These are phyloP conservation scores for Suillus hirtellus DNA, from an alignment of 768 basidiomycete species.

Conservation along the genomic window DNA sequence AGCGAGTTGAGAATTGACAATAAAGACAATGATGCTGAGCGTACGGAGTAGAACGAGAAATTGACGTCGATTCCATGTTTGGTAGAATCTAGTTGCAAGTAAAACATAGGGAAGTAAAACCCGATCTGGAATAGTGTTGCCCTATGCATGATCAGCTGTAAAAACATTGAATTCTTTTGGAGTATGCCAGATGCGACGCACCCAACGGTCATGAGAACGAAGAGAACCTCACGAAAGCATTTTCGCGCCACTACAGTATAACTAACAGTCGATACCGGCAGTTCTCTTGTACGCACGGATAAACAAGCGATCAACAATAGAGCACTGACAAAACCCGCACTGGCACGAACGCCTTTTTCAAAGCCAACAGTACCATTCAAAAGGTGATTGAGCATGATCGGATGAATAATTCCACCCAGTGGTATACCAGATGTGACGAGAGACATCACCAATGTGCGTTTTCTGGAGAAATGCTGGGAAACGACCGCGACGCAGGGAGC, in stretches of 20 bases:
- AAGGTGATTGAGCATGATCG: slow-evolving; percentile 58
- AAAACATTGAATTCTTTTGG: neutral
- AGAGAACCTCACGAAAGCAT: slow-evolving; percentile 1
- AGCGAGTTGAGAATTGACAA: neutral
- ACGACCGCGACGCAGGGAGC: slow-evolving; percentile 44
- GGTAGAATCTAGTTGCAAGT: slow-evolving; percentile 50
- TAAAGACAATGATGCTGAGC: neutral
- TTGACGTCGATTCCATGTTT: slow-evolving; percentile 41
- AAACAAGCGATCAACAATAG: slow-evolving; percentile 39
- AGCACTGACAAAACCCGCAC: slow-evolving; percentile 38
- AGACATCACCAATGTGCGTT: slow-evolving; percentile 38
- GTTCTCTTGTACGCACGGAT: slow-evolving; percentile 38
- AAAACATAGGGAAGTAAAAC: slow-evolving; percentile 50
- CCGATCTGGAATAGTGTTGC: slow-evolving; percentile 33
- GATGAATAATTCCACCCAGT: slow-evolving; percentile 55
- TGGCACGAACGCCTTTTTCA: slow-evolving; percentile 38
- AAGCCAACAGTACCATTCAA: slow-evolving; percentile 47
- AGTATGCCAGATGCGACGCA: neutral
- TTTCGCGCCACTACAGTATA: neutral
- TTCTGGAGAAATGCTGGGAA: slow-evolving; percentile 15
- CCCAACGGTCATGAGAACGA: slow-evolving; percentile 2
- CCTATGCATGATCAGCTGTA: neutral
- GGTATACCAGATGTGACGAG: slow-evolving; percentile 48
- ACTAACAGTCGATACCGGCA: slow-evolving; percentile 20
- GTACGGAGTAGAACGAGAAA: slow-evolving; percentile 52